Percentiles rank a stretch among this genome's conserved stretches.
Evolutionary conservation across 2,329 filamentous ascomycete genomes (phyloP).

Genomic region (Pseudocercospora fuligena): DNA sequence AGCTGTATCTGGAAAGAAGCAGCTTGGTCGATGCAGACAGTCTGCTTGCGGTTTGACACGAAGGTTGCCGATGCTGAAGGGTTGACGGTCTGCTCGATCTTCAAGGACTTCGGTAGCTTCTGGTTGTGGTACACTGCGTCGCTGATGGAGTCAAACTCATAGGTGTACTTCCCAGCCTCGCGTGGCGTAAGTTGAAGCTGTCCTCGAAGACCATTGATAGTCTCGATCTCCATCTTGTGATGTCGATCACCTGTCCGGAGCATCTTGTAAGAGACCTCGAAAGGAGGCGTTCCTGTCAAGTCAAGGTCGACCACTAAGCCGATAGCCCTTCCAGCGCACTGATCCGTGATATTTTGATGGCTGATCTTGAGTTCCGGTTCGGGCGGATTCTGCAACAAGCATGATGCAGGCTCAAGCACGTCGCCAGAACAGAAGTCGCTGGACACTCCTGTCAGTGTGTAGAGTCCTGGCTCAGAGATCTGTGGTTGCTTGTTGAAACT

Average conservation of each 20-base stretch:
- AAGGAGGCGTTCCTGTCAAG: conserved; percentile 89
- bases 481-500: conserved; percentile 65
- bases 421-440: conserved; percentile 86
- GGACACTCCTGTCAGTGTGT: conserved; percentile 78
- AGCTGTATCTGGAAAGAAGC: conserved; percentile 76
- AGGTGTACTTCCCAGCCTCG: conserved; percentile 83
- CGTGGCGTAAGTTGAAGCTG: conserved; percentile 84
- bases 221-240: conserved; percentile 55
- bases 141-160: conserved; percentile 78
- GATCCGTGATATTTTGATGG: conserved; percentile 85
- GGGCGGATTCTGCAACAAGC: conserved; percentile 86
- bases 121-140: conserved; percentile 79
- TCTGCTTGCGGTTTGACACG: conserved; percentile 62
- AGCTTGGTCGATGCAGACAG: conserved; percentile 81
- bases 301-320: conserved; percentile 88
- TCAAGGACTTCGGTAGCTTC: conserved; percentile 62
- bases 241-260: conserved; percentile 63
- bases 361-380: conserved; percentile 78
- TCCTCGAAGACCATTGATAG: conserved; percentile 73
- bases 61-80: conserved; percentile 81
- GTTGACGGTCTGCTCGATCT: conserved; percentile 86
- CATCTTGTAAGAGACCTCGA: conserved; percentile 78
- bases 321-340: conserved; percentile 91
- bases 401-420: conserved; percentile 91
- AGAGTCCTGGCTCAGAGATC: conserved; percentile 80